Evolutionary conservation across 2,329 filamentous ascomycete genomes (phyloP).

Genomic region (Beauveria sp.): DNA sequence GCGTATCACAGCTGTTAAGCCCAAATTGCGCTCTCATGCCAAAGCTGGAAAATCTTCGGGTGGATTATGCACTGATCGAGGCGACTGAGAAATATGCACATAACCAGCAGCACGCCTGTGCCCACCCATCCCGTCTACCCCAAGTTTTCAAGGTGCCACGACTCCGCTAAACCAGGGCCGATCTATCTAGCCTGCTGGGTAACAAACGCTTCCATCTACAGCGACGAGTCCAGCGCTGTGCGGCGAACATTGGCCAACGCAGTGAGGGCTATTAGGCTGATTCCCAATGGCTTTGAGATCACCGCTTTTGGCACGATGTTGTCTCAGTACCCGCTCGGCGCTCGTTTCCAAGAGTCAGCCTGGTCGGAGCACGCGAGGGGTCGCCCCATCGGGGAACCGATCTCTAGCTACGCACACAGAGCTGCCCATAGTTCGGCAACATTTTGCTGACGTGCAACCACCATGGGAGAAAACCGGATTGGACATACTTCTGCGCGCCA

Average conservation of each 20-base stretch:
- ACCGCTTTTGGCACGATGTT: conserved; percentile 18
- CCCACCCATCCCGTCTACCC: conserved; percentile 2
- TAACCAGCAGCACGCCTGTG: neutral
- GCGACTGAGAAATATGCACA: neutral
- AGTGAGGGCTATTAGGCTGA: neutral
- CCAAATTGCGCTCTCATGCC: neutral
- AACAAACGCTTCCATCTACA: neutral
- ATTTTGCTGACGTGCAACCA: conserved; percentile 12
- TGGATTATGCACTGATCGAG: conserved; percentile 6
- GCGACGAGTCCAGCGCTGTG: neutral
- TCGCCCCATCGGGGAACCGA: conserved; percentile 17
- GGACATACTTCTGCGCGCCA: conserved; percentile 22
- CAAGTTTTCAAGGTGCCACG: conserved; percentile 8
- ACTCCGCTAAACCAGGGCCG: neutral
- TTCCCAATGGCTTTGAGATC: conserved; percentile 23
- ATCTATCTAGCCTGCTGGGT: neutral
- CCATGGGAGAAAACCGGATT: conserved; percentile 15
- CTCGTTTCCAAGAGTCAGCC: conserved; percentile 13
- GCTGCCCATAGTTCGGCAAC: neutral
- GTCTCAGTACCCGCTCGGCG: conserved; percentile 10
- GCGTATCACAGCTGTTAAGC: neutral
- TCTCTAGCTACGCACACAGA: conserved; percentile 18
- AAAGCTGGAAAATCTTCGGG: conserved; percentile 13
- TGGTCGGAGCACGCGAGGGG: conserved; percentile 15
- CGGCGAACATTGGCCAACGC: neutral